Base-by-base conservation (phyloP, 164 flowering plant species). In the Annona squamosa region DNA sequence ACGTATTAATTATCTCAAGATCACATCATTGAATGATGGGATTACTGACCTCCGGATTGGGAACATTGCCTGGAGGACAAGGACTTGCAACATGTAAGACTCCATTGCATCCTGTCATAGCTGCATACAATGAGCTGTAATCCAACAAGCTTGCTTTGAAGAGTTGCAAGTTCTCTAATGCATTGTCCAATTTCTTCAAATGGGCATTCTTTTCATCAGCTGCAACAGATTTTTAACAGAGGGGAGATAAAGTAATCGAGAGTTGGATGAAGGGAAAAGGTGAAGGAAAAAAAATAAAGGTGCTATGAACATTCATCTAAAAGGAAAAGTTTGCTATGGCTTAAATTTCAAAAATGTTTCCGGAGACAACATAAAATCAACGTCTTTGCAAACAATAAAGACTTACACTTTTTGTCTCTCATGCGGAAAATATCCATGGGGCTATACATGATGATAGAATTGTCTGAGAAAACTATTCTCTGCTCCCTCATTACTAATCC, bases 1-100 rank as follows among this genome's bases (percentile, higher is more conserved):
- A 26, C 37, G 37, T 26, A 26, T 26, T 26, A 26, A 26, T 26
- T 26, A 9, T 52, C 59, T 52, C 59, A 9, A 52, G 9, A 52
- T 52, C 0, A 52, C 37, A 66, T 10, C 46, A 66, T 66, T 46
- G 67, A 4, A 44, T 37, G 3, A 44, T 13, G 47, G 1, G 68
- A 66, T 66, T 42, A 66, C 68, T 66, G 42, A 46, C 68, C 68
- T 88, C 84, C 0, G 90, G 87, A 77, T 85, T 79, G 62, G 81
- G 67, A 37, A 80, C 84, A 18, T 63, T n/a, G 57, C 74, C 9
- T 57, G 79, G 7, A 1, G 88, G 88, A 72, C 85, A 86, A 0
- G 91, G 91, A 69, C 79, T 75, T 57, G 93, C 93, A 76, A 84
- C 83, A 78, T 87, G 91, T 67, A 89, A 85, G 6, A 89, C 94